Percentiles rank a stretch among this genome's conserved stretches.
Conservation (phyloP, 2,329 filamentous ascomycete species). For the Capronia coronata region DNA sequence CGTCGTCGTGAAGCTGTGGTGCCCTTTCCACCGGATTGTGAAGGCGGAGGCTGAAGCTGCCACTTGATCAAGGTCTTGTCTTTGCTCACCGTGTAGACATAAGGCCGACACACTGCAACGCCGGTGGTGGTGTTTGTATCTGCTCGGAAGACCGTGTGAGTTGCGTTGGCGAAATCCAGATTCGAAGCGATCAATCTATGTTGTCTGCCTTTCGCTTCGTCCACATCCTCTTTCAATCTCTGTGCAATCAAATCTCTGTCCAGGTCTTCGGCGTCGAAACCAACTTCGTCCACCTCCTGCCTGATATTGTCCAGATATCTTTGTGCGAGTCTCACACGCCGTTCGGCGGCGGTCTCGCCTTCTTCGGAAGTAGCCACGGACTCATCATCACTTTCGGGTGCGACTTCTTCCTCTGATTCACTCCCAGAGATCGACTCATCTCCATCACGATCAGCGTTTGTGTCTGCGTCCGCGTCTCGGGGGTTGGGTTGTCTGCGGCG, state of each 20-base stretch:
- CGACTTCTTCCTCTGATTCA: slow-evolving; percentile 63
- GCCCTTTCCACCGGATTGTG: not conserved
- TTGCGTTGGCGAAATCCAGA: slow-evolving; percentile 62
- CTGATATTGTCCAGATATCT: slow-evolving; percentile 87
- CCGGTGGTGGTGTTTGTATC: slow-evolving; percentile 73
- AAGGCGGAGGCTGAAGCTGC: slow-evolving; percentile 58
- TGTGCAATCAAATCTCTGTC: slow-evolving; percentile 89
- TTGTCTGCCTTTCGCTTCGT: slow-evolving; percentile 82
- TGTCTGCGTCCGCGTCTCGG: no score
- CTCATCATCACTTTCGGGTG: slow-evolving; percentile 56
- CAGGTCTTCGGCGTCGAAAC: slow-evolving; percentile 90
- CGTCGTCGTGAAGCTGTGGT: slow-evolving; percentile 32
- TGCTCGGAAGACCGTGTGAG: slow-evolving; percentile 67
- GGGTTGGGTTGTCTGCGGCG: slow-evolving; percentile 39
- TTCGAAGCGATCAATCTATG: slow-evolving; percentile 73
- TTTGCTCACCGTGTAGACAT: slow-evolving; percentile 82
- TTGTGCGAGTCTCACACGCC: slow-evolving; percentile 78
- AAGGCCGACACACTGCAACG: slow-evolving; percentile 70
- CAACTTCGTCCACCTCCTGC: slow-evolving; percentile 71
- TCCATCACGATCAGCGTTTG: slow-evolving; percentile 37
- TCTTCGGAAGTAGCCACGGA: slow-evolving; percentile 49
- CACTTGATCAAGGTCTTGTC: slow-evolving; percentile 83
- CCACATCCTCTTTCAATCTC: slow-evolving; percentile 80
- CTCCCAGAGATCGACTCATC: slow-evolving; percentile 84
- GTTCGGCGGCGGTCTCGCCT: slow-evolving; percentile 80